A percentile compares a stretch with the other conserved stretches of the same genome.
These are phyloP conservation scores for Curvularia verruculosa DNA, from an alignment of 2,329 filamentous ascomycete species.

Conservation along the genomic window DNA sequence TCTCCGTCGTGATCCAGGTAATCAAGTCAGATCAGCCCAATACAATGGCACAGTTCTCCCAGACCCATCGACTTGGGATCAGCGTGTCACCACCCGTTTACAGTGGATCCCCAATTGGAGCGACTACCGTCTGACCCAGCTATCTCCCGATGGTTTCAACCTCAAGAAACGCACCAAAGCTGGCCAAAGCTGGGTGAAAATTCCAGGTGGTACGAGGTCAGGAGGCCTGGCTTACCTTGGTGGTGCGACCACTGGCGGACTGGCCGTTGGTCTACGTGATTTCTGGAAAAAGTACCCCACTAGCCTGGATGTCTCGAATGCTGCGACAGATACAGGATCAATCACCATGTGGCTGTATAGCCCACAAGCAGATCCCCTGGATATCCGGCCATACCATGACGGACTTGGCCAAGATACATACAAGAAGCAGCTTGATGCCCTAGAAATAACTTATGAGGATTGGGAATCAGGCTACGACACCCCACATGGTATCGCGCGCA, in stretches of 20 bases:
- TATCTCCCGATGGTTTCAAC: constrained; percentile 66
- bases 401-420: constrained; percentile 63
- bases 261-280: constrained; percentile 64
- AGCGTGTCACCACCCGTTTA: constrained; percentile 54
- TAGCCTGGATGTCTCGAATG: constrained; percentile 61
- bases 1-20: constrained; percentile 62
- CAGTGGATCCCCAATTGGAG: constrained; percentile 66
- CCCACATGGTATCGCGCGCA: constrained; percentile 63
- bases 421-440: constrained; percentile 63
- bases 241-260: constrained; percentile 62
- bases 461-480: constrained; percentile 63
- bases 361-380: constrained; percentile 61
- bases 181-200: constrained; percentile 64
- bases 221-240: constrained; percentile 66
- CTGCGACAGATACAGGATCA: constrained; percentile 56
- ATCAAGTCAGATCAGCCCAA: constrained; percentile 57
- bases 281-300: constrained; percentile 70
- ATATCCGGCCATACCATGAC: constrained; percentile 64
- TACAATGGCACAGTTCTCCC: constrained; percentile 55
- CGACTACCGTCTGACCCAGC: constrained; percentile 63
- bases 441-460: constrained; percentile 69
- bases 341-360: constrained; percentile 68
- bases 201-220: constrained; percentile 62
- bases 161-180: constrained; percentile 65
- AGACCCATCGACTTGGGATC: constrained; percentile 54